Conservation (phyloP, 2,329 filamentous ascomycete genomes). For the Grosmannia huntii region DNA sequence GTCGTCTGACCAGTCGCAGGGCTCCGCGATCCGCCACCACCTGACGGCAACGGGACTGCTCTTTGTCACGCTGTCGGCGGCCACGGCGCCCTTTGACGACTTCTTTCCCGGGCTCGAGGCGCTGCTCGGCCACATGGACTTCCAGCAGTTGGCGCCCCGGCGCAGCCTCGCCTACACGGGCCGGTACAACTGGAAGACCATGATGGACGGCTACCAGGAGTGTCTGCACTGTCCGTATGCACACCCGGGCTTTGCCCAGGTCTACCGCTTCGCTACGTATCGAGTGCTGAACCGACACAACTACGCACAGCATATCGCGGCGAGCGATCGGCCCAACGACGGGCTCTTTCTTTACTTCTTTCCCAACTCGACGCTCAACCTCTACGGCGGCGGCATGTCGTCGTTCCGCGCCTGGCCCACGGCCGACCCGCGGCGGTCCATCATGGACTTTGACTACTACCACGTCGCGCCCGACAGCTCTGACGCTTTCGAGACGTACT, state of each 20-base stretch:
- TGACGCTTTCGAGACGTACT: conserved; percentile 1
- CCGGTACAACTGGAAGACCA: conserved; percentile 6
- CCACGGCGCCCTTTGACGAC: background rate
- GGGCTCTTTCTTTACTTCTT: conserved; percentile 5
- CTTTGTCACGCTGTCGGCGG: conserved; percentile 2
- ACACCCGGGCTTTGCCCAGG: conserved; percentile 2
- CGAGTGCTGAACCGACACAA: conserved; percentile 2
- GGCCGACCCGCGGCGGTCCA: background rate
- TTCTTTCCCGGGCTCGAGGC: conserved; percentile 1
- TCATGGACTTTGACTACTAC: conserved; percentile 5
- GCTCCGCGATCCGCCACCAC: background rate
- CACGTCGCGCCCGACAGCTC: background rate
- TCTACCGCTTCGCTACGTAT: conserved; percentile 3
- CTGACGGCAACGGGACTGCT: conserved; percentile 4
- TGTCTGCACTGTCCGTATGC: conserved; percentile 5
- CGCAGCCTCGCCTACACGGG: conserved; percentile 1
- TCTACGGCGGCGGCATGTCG: conserved; percentile 6
- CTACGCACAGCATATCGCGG: conserved; percentile 5
- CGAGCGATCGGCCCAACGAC: background rate
- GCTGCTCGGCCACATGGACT: background rate
- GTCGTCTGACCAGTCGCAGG: background rate
- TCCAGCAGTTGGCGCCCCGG: background rate
- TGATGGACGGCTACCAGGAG: conserved; percentile 6
- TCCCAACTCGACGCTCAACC: conserved; percentile 5
- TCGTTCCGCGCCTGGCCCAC: conserved; percentile 1